Conservation (phyloP, 139 green algal species). For the Marvania coccoides region DNA sequence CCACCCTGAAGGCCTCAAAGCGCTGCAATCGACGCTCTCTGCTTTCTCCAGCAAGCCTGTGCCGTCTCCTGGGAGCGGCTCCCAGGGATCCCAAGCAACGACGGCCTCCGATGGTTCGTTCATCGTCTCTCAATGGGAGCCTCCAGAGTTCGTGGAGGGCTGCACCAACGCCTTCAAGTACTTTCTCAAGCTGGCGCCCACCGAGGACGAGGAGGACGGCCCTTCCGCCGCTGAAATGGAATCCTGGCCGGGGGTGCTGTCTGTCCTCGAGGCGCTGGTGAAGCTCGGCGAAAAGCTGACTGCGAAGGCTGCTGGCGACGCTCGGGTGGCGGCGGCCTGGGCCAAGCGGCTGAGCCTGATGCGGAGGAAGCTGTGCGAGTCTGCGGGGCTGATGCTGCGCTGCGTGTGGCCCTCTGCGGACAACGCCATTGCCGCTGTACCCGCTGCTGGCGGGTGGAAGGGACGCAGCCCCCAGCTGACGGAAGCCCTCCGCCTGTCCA, state of each 20-base stretch:
- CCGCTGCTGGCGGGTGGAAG: constrained; percentile 9
- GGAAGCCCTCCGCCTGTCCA: constrained; percentile 9
- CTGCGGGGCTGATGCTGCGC: not conserved
- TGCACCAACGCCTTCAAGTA: not conserved
- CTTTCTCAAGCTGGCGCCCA: not conserved
- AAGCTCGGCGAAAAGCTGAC: not conserved
- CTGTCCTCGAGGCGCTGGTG: not conserved
- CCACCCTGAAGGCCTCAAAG: not conserved
- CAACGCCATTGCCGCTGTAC: not conserved
- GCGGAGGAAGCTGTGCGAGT: not conserved
- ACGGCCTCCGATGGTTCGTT: not conserved
- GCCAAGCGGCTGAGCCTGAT: not conserved
- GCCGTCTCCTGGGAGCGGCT: too few relatives aligned
- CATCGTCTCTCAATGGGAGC: not conserved
- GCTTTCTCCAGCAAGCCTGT: not conserved
- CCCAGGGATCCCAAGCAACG: not conserved
- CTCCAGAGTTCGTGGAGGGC: not conserved
- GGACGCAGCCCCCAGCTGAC: constrained; percentile 5
- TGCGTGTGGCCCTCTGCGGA: not conserved
- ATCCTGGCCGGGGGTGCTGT: not conserved
- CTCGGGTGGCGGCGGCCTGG: not conserved
- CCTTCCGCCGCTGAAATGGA: not conserved
- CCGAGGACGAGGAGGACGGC: not conserved
- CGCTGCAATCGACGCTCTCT: constrained; percentile 1
- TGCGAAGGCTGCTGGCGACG: not conserved